Conservation (phyloP, 331 rosid genomes). For the Stylosanthes scabra region DNA sequence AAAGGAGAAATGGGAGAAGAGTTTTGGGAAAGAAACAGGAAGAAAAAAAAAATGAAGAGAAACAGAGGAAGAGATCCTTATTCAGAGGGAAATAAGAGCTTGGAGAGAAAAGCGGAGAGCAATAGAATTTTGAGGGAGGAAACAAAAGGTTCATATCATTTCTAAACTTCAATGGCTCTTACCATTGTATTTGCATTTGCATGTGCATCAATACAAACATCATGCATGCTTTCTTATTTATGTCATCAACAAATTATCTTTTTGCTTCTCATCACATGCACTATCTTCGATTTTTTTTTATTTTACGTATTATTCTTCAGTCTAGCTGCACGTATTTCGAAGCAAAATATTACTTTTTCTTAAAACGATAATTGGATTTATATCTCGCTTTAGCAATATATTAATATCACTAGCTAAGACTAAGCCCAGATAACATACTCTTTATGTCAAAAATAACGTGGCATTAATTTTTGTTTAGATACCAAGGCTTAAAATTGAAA, state of each 20-base stretch:
- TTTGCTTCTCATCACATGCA: background rate
- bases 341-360: background rate
- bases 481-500: background rate
- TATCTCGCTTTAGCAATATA: background rate
- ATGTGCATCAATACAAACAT: background rate
- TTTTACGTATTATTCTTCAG: background rate
- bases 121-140: constrained; percentile 69
- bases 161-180: constrained; percentile 38
- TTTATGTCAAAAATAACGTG: background rate
- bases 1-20: constrained; percentile 38
- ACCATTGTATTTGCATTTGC: background rate
- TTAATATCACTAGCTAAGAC: background rate
- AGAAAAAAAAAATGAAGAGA: constrained; percentile 43
- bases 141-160: constrained; percentile 60
- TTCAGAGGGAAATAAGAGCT: constrained; percentile 49
- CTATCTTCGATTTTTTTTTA: background rate
- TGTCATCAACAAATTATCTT: background rate
- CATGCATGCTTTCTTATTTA: no score
- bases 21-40: constrained; percentile 38
- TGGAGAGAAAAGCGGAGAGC: constrained; percentile 58
- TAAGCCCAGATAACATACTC: background rate
- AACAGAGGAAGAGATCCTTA: constrained; percentile 64
- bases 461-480: background rate
- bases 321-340: background rate
- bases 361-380: background rate